Percentiles rank a stretch among this genome's conserved stretches.
phyloP scores from a whole-genome alignment of 345 rosid genomes.

The Mangifera indica region DNA sequence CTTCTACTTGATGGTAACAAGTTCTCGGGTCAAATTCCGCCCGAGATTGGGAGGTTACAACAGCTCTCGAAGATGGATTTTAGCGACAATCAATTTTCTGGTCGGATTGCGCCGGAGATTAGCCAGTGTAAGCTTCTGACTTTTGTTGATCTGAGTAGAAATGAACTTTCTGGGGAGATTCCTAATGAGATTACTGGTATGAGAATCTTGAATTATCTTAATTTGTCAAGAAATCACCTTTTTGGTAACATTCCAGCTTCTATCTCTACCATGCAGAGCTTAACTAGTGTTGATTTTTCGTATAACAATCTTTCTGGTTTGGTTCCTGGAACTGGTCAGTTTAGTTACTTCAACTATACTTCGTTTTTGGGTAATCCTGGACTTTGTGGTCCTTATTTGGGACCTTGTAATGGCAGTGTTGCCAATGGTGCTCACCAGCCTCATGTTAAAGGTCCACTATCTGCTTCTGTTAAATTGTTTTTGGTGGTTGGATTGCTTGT shows the following conservation, averaged over 20 bases:
- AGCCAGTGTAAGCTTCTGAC: slow-evolving; percentile 81
- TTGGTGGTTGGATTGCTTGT: slow-evolving; percentile 79
- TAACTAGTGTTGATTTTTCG: slow-evolving; percentile 88
- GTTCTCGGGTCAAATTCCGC: slow-evolving; percentile 71
- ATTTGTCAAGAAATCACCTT: slow-evolving; percentile 75
- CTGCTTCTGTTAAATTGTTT: slow-evolving; percentile 78
- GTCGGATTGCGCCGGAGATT: slow-evolving; percentile 58
- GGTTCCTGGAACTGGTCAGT: slow-evolving; percentile 86
- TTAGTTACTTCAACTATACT: slow-evolving; percentile 88
- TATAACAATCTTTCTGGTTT: slow-evolving; percentile 88
- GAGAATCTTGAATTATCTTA: slow-evolving; percentile 83
- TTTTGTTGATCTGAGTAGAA: slow-evolving; percentile 76
- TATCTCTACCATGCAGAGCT: slow-evolving; percentile 80
- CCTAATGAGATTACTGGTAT: slow-evolving; percentile 74
- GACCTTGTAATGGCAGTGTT: slow-evolving; percentile 66
- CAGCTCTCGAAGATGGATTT: slow-evolving; percentile 83
- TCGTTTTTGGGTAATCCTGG: slow-evolving; percentile 76
- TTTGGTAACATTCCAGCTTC: slow-evolving; percentile 70
- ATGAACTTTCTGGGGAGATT: slow-evolving; percentile 73
- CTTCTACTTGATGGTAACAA: slow-evolving; percentile 82
- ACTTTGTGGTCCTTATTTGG: slow-evolving; percentile 85
- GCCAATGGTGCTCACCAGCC: slow-evolving; percentile 49
- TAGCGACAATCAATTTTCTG: slow-evolving; percentile 70
- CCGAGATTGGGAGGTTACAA: slow-evolving; percentile 70
- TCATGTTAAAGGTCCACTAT: slow-evolving; percentile 61